These are phyloP conservation scores for Aspergillus awamori DNA, from an alignment of 2,329 filamentous ascomycete species.

Conservation along the genomic window DNA sequence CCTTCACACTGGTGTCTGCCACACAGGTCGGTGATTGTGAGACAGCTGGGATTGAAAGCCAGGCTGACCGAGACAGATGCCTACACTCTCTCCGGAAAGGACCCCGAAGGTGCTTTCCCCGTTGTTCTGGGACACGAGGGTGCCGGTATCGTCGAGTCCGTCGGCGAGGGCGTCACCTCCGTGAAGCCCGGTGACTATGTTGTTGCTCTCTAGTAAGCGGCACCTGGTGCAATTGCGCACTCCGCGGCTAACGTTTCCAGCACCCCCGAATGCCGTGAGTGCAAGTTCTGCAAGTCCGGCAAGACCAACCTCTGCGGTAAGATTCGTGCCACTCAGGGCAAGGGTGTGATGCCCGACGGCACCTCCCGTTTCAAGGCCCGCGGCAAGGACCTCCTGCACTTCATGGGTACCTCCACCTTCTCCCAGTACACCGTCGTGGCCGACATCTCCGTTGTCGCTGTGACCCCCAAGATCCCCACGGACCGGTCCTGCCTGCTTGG, in stretches of 20 bases:
- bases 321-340: constrained; percentile 95
- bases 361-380: constrained; percentile 93
- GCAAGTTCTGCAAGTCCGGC: constrained; percentile 99
- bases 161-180: constrained; percentile 91
- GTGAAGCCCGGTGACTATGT: constrained; percentile 95
- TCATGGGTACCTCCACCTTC: constrained; percentile 99
- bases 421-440: constrained; percentile 98
- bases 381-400: constrained; percentile 93
- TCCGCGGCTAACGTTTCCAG: constrained; percentile 51
- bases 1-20: constrained; percentile 97
- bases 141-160: constrained; percentile 87
- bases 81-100: constrained; percentile 93
- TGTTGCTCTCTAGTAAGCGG: constrained; percentile 76
- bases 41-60: background rate
- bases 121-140: constrained; percentile 88
- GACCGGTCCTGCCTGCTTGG: constrained; percentile 94
- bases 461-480: constrained; percentile 88
- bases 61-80: constrained; percentile 62
- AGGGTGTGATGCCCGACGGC: constrained; percentile 95
- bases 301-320: constrained; percentile 99
- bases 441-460: constrained; percentile 95
- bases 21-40: constrained; percentile 68
- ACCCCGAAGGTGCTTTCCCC: constrained; percentile 92
- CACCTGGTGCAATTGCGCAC: accelerated
- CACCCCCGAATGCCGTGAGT: constrained; percentile 95